A percentile compares a stretch with the other conserved stretches of the same genome.
phyloP scores from a whole-genome alignment of 2,329 filamentous ascomycete species.

The Alternaria gansuensis region DNA sequence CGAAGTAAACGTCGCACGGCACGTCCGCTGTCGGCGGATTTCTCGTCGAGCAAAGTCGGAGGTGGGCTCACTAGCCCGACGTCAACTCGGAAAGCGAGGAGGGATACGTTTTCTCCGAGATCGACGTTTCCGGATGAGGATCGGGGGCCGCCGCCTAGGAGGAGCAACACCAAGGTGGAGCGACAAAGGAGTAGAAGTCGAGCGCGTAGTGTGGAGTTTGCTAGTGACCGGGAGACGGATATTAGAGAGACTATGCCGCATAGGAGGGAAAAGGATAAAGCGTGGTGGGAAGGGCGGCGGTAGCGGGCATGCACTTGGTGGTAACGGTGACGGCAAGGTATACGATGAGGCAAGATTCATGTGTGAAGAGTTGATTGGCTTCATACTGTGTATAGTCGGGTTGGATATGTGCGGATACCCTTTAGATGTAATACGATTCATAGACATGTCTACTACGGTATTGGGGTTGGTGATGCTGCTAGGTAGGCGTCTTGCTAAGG shows the following conservation, averaged over 20 bases:
- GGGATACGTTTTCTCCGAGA: slow-evolving; percentile 38
- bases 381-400: slow-evolving; percentile 3
- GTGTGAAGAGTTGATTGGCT: slow-evolving; percentile 4
- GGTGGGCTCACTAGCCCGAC: slow-evolving; percentile 15
- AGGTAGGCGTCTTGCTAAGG: not conserved
- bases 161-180: slow-evolving; percentile 27
- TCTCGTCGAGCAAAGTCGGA: slow-evolving; percentile 18
- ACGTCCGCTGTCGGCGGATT: slow-evolving; percentile 30
- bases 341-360: too few species aligned
- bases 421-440: slow-evolving; percentile 18
- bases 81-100: slow-evolving; percentile 18
- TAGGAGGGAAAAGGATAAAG: slow-evolving; percentile 43
- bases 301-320: not conserved
- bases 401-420: slow-evolving; percentile 22
- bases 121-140: slow-evolving; percentile 33
- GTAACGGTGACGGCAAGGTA: too few species aligned
- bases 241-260: slow-evolving; percentile 49
- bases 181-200: slow-evolving; percentile 31
- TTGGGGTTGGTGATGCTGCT: slow-evolving; percentile 1
- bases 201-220: slow-evolving; percentile 39
- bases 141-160: slow-evolving; percentile 11
- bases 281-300: slow-evolving; percentile 48
- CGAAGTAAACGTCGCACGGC: slow-evolving; percentile 27
- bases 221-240: slow-evolving; percentile 43
- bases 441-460: not conserved